Percentiles rank a stretch among this genome's conserved stretches.
Conservation (phyloP, 2,329 filamentous ascomycete species). For the Remersonia thermophila region DNA sequence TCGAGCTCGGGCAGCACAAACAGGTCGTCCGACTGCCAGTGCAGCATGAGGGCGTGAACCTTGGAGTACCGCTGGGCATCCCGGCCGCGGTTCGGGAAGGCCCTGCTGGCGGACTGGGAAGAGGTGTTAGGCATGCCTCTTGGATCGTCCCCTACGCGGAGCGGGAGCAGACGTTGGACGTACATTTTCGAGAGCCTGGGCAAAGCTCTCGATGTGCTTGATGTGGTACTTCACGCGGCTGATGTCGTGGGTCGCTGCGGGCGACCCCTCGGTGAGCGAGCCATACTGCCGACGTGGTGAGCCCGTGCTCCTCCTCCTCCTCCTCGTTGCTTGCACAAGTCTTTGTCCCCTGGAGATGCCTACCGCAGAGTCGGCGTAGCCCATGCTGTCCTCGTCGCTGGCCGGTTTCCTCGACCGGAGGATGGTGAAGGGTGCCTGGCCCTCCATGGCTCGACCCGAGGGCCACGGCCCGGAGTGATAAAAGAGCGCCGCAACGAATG, state of each 20-base stretch:
- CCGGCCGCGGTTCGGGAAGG: constrained; percentile 43
- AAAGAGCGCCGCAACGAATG: neutral
- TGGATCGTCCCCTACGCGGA: neutral
- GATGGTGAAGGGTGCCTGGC: constrained; percentile 37
- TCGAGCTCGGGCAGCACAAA: constrained; percentile 47
- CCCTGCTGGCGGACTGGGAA: constrained; percentile 39
- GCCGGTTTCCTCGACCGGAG: constrained; percentile 36
- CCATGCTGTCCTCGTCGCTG: constrained; percentile 32
- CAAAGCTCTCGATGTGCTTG: constrained; percentile 43
- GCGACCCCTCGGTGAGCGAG: constrained; percentile 28
- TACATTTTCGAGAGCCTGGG: constrained; percentile 42
- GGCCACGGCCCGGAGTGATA: neutral
- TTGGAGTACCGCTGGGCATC: constrained; percentile 42
- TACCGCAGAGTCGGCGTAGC: constrained; percentile 37
- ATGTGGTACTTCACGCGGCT: constrained; percentile 47
- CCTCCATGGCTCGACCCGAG: constrained; percentile 25
- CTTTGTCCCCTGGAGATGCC: constrained; percentile 21
- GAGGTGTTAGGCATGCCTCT: constrained; percentile 1
- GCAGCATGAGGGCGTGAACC: constrained; percentile 41
- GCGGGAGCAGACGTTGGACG: constrained; percentile 15
- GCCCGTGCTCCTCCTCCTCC: constrained; percentile 14
- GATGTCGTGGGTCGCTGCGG: constrained; percentile 41
- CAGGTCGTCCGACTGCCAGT: constrained; percentile 46
- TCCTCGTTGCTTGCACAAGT: too few relatives aligned
- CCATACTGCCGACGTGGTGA: constrained; percentile 25